Percentiles rank a stretch among this genome's conserved stretches.
Conservation (phyloP, 2,329 filamentous ascomycete species). For the Arthrocladium fulminans region DNA sequence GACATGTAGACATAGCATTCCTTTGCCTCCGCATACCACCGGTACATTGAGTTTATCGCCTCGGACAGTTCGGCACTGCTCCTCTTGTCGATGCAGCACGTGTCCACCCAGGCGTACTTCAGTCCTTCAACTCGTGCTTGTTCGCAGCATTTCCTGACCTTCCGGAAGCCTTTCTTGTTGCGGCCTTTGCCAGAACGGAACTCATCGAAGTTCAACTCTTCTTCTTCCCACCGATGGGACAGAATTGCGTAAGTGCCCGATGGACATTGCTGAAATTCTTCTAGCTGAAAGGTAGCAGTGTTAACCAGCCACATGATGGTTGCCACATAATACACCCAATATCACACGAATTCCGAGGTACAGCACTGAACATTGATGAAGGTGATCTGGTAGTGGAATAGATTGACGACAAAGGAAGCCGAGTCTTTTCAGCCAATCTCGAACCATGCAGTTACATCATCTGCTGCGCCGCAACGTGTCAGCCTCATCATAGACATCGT, state of each 20-base stretch:
- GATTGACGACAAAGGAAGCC: too few relatives aligned
- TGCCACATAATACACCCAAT: too few relatives aligned
- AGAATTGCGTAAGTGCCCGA: slow-evolving; percentile 17
- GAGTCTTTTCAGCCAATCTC: background rate
- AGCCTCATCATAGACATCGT: background rate
- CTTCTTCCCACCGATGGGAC: slow-evolving; percentile 20
- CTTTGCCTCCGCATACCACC: slow-evolving; percentile 15
- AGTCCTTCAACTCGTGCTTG: background rate
- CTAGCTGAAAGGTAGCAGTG: background rate
- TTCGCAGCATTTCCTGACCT: slow-evolving; percentile 8
- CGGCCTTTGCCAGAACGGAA: background rate
- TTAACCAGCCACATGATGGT: background rate
- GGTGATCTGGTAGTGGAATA: background rate
- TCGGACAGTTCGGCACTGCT: slow-evolving; percentile 17
- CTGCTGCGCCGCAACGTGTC: background rate
- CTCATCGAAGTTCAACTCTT: slow-evolving; percentile 13
- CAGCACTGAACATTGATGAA: background rate
- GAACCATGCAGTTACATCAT: background rate
- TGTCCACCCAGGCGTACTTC: slow-evolving; percentile 20
- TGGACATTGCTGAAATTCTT: background rate
- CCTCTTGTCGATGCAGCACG: slow-evolving; percentile 19
- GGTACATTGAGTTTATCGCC: slow-evolving; percentile 20
- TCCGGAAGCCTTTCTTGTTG: slow-evolving; percentile 8
- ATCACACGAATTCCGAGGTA: too few relatives aligned
- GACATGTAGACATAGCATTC: slow-evolving; percentile 17